Base-by-base conservation (phyloP, 1,284 basidiomycete species). In the Puccinia coronata region DNA sequence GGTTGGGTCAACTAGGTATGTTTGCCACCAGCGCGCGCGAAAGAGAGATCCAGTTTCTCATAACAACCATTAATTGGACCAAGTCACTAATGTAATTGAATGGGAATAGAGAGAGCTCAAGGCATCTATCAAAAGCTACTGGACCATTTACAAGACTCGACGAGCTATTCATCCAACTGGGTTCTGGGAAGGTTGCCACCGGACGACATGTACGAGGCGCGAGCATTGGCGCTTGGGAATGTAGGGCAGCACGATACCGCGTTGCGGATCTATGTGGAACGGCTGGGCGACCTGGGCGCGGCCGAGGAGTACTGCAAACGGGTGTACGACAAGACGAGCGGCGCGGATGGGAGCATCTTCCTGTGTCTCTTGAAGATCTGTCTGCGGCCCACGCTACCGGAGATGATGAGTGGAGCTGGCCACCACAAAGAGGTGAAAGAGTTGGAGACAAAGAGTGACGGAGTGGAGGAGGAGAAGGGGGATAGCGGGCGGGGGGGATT, bases 261-360 rank as follows among this genome's bases (percentile, higher is more conserved):
- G 0, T 89, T 99, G 34, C 92, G 94, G 84, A 90, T 97, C 36
- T 98, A 98, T 86, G 95, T 96, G 0, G 92, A 96, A 85, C 90
- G 91, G 63, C 88, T 98, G 39, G 89, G 91, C 49, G 93, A 96
- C 85, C 93, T 92, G 85, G 83, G 87, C 18, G 93, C 93, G 82
- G 97, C 97, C 0, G 96, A 98, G 87, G 91, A 92, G 92, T 95
- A 97, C 86, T 98, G 95, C 88, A 92, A 92, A 84, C 91, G 91
- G 53, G 89, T 92, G 23, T 93, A 94, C 86, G 31, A 51, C 23
- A 87, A 89, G 67, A 61, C 53, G 1, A 23, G 36, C 28, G 86
- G 89, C n/a, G 87, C 90, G 16, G 65, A 87, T 87, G 72, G 80
- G 1, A 82, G 82, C 18, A 91, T 98, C 83, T 99, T 95, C 88